phyloP scores from a whole-genome alignment of 208 protist genomes.

The Trichomonas tenax region DNA sequence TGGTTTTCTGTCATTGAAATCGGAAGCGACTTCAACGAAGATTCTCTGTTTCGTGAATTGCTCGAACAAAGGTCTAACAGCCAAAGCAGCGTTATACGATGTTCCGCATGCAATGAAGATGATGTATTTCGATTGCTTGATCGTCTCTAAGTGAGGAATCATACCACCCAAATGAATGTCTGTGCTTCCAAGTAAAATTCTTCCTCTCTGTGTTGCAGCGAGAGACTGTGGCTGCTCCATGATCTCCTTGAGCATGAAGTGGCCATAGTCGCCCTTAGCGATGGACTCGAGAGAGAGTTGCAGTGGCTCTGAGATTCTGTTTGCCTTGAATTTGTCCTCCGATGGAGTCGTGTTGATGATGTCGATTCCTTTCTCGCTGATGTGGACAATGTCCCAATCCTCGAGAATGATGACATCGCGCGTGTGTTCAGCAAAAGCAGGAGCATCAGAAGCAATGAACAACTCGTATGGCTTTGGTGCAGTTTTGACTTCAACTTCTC shows the following conservation, averaged over 20 bases:
- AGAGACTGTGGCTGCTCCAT: conserved; percentile 50
- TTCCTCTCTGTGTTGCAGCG: conserved; percentile 20
- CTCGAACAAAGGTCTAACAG: not conserved
- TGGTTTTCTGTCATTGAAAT: conserved; percentile 18
- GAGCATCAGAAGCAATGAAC: not conserved
- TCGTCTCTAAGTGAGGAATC: not conserved
- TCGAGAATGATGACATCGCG: conserved; percentile 51
- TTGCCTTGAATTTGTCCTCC: not conserved
- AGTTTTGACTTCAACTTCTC: no score
- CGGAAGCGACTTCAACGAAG: not conserved
- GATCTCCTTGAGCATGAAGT: conserved; percentile 45
- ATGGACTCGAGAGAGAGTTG: not conserved
- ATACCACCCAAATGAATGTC: not conserved
- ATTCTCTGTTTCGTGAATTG: not conserved
- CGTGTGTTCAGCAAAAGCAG: conserved; percentile 44
- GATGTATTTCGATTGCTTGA: not conserved
- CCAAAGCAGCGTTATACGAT: not conserved
- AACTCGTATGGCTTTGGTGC: conserved; percentile 4
- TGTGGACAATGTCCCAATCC: conserved; percentile 49
- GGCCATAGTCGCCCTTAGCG: not conserved
- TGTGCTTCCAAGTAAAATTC: not conserved
- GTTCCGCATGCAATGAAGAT: not conserved
- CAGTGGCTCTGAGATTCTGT: not conserved
- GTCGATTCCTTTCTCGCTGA: conserved; percentile 42
- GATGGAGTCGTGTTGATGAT: not conserved